Evolutionary conservation across 352 stramenopile genomes (phyloP).

Genomic region (Globisporangium yorkense): DNA sequence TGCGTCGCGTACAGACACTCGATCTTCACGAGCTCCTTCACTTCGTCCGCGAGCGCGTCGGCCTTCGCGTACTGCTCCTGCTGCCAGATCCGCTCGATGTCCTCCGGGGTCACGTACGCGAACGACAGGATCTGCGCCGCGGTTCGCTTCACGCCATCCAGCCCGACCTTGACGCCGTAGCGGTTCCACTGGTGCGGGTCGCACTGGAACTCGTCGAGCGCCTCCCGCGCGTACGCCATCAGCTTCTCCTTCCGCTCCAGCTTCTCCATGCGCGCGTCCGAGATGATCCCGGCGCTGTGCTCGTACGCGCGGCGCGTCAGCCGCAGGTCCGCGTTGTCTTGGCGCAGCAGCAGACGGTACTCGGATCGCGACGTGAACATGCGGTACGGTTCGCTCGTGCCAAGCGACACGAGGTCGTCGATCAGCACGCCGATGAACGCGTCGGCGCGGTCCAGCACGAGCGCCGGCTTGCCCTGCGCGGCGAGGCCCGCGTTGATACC

Average conservation of each 20-base stretch:
- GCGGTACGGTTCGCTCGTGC: conserved; percentile 96
- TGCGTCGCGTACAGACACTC: conserved; percentile 94
- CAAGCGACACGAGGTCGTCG: conserved; percentile 96
- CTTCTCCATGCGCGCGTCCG: conserved; percentile 58
- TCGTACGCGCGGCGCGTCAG: conserved; percentile 93
- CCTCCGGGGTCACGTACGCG: conserved; percentile 40
- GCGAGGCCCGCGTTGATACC: conserved; percentile 93
- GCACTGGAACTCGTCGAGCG: conserved; percentile 52
- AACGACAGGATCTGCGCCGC: conserved; percentile 75
- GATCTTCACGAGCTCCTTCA: conserved; percentile 63
- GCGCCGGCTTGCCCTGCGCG: conserved; percentile 50
- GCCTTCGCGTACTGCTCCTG: conserved; percentile 38
- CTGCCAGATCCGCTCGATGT: conserved; percentile 61
- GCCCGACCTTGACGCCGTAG: conserved; percentile 71
- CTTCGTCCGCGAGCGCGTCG: conserved; percentile 33
- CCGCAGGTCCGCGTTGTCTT: conserved; percentile 97
- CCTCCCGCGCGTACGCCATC: conserved; percentile 42
- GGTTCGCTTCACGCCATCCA: conserved; percentile 75
- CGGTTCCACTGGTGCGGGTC: conserved; percentile 80
- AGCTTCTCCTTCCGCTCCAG: conserved; percentile 85
- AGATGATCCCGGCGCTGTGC: conserved; percentile 68
- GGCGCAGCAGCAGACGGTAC: conserved; percentile 79
- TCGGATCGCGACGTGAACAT: conserved; percentile 99
- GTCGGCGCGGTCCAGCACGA: conserved; percentile 92
- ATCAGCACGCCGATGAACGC: conserved; percentile 98